These are phyloP conservation scores for Monilinia fructigena DNA, from an alignment of 2,329 filamentous ascomycete genomes.

Conservation along the genomic window DNA sequence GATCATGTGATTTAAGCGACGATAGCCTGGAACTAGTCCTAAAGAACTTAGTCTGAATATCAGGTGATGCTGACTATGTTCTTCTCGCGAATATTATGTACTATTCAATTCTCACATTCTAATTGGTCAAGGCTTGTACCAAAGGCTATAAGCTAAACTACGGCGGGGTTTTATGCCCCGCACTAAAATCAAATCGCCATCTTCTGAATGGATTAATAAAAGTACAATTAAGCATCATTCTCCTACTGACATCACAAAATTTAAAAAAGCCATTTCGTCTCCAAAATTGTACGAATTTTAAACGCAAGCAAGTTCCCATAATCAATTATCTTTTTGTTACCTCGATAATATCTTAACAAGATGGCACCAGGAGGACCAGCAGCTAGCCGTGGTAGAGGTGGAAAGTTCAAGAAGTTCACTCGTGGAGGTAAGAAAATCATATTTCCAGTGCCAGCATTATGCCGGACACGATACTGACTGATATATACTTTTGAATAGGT, in stretches of 20 bases:
- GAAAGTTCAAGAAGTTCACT: slow-evolving; percentile 92
- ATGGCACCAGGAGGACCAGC: slow-evolving; percentile 53
- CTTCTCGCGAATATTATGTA: neutral
- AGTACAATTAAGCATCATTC: slow-evolving; percentile 2
- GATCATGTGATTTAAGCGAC: slow-evolving; percentile 17
- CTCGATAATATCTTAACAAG: slow-evolving; percentile 13
- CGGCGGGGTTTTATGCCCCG: slow-evolving; percentile 11
- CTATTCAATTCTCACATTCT: neutral
- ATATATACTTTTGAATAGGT: slow-evolving; percentile 51
- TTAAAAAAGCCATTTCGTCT: neutral
- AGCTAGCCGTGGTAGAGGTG: slow-evolving; percentile 65
- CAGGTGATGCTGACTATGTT: neutral
- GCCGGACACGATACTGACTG: neutral
- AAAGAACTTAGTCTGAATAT: neutral
- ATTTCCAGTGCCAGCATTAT: too few relatives aligned
- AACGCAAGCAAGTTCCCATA: neutral
- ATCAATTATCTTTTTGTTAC: neutral
- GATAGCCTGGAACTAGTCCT: neutral
- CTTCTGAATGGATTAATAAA: slow-evolving; percentile 12
- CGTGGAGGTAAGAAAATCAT: slow-evolving; percentile 68
- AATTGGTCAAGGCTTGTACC: neutral
- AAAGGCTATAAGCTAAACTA: neutral
- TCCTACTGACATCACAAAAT: slow-evolving; percentile 14
- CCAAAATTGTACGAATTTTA: neutral
- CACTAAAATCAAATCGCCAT: slow-evolving; percentile 10